Conservation (phyloP, 352 stramenopile species). For the Globisporangium alternatum region DNA sequence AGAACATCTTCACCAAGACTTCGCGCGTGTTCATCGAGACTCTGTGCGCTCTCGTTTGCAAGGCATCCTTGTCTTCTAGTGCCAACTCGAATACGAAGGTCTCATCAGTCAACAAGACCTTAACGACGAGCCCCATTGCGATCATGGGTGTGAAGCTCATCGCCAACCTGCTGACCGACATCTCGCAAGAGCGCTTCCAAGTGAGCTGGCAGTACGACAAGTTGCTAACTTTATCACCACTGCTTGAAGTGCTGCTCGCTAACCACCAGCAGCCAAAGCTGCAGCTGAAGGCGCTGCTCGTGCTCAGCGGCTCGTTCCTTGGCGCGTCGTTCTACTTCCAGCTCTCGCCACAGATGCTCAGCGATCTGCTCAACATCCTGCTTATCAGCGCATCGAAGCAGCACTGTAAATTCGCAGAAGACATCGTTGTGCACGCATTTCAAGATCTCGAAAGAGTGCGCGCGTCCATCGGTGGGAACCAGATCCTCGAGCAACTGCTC, state of each 20-base stretch:
- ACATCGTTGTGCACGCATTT: slow-evolving; percentile 55
- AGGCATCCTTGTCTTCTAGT: neutral
- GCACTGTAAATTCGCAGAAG: slow-evolving; percentile 38
- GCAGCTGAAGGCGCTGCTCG: slow-evolving; percentile 40
- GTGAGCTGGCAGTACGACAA: slow-evolving; percentile 27
- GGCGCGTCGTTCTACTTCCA: slow-evolving; percentile 35
- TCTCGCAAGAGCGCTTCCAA: slow-evolving; percentile 19
- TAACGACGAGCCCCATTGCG: slow-evolving; percentile 7
- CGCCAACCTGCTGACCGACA: slow-evolving; percentile 41
- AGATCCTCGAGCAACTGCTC: slow-evolving; percentile 65
- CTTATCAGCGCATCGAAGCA: slow-evolving; percentile 45
- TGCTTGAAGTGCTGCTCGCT: slow-evolving; percentile 28
- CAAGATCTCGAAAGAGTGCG: slow-evolving; percentile 33
- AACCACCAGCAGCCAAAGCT: slow-evolving; percentile 43
- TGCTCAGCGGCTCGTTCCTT: slow-evolving; percentile 38
- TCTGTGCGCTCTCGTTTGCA: slow-evolving; percentile 21
- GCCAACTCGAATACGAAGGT: neutral
- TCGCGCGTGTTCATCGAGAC: slow-evolving; percentile 21
- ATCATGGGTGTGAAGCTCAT: slow-evolving; percentile 42
- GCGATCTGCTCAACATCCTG: slow-evolving; percentile 60
- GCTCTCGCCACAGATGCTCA: slow-evolving; percentile 47
- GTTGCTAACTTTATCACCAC: slow-evolving; percentile 24
- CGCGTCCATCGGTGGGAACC: slow-evolving; percentile 43
- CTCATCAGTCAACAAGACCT: neutral
- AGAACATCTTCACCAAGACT: slow-evolving; percentile 20